Evolutionary conservation across 2,329 filamentous ascomycete species (phyloP), one percentile per base, ranked within the genome.

Genomic region (Colletotrichum lini): DNA sequence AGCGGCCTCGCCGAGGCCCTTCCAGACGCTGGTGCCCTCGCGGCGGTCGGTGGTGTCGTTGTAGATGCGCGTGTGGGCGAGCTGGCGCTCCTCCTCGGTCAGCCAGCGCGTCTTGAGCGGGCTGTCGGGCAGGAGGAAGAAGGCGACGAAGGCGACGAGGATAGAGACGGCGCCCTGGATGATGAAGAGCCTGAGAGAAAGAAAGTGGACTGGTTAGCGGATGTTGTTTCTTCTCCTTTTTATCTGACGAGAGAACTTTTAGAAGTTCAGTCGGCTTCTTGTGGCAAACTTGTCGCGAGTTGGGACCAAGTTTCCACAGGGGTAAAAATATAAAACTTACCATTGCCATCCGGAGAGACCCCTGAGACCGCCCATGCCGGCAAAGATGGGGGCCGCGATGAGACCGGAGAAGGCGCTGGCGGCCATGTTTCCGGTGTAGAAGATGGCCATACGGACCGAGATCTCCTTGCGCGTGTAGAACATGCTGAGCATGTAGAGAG

Each of bases 391-490:
- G 9, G 83, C 84, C 12, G 83, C 83, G 44, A 86, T 78, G 21
- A 86, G 79, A 1, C 82, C 83, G 0, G 84, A 84, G 67, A 86
- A 78, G 40, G 84, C 82, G 67, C 84, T 84, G 1, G 82, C 84
- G 52, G 85, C 81, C 16, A 80, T 82, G 65, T 83, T 83, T 16
- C 83, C 84, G 8, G 82, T 83, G 74, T 84, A 83, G 76, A 84
- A 81, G 26, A 85, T 78, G 10, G 81, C 83, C 76, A 84, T 85
- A 3, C 83, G 79, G 42, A 54, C 47, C 3, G 73, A 73, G 3
- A 72, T 30, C 26, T 74, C 73, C 60, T 73, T 69, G 35, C 72
- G 68, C 4, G 73, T 73, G 50, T 74, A 74, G 40, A 73, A 74
- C 65, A 72, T 72, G 12, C 62, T 68, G 21, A 73, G 68, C 72